Percentiles rank a stretch among this genome's conserved stretches.
These are phyloP conservation scores for Trametes punicea DNA, from an alignment of 768 basidiomycete species.

Conservation along the genomic window DNA sequence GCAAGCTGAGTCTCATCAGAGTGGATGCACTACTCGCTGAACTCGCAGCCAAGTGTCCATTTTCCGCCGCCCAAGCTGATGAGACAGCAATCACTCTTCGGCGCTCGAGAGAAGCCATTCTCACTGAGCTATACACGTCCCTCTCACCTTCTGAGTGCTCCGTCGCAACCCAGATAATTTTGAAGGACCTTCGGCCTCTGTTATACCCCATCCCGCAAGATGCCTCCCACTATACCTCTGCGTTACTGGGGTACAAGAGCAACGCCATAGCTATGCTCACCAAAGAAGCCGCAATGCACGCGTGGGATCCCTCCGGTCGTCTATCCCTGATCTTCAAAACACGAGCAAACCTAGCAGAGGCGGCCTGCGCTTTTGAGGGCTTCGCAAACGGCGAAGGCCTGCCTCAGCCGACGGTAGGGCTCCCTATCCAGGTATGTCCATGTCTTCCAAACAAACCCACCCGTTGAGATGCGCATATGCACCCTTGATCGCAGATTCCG, in stretches of 20 bases:
- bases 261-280: slow-evolving; percentile 54
- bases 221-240: slow-evolving; percentile 42
- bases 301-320: slow-evolving; percentile 61
- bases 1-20: slow-evolving; percentile 41
- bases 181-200: slow-evolving; percentile 81
- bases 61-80: slow-evolving; percentile 53
- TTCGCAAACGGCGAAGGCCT: slow-evolving; percentile 27
- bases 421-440: slow-evolving; percentile 55
- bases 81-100: slow-evolving; percentile 32
- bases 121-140: slow-evolving; percentile 56
- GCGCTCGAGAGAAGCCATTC: slow-evolving; percentile 35
- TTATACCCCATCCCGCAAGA: slow-evolving; percentile 60
- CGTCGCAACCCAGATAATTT: slow-evolving; percentile 80
- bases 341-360: slow-evolving; percentile 57
- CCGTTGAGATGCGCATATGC: background rate
- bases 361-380: slow-evolving; percentile 34
- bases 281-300: slow-evolving; percentile 60
- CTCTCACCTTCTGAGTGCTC: slow-evolving; percentile 62
- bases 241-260: slow-evolving; percentile 55
- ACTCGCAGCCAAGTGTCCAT: slow-evolving; percentile 65
- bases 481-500: slow-evolving; percentile 52
- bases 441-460: background rate
- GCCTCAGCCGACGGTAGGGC: slow-evolving; percentile 48
- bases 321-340: slow-evolving; percentile 54
- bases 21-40: slow-evolving; percentile 71